Base-by-base conservation (phyloP, 352 stramenopile species). In the Thraustotheca clavata region DNA sequence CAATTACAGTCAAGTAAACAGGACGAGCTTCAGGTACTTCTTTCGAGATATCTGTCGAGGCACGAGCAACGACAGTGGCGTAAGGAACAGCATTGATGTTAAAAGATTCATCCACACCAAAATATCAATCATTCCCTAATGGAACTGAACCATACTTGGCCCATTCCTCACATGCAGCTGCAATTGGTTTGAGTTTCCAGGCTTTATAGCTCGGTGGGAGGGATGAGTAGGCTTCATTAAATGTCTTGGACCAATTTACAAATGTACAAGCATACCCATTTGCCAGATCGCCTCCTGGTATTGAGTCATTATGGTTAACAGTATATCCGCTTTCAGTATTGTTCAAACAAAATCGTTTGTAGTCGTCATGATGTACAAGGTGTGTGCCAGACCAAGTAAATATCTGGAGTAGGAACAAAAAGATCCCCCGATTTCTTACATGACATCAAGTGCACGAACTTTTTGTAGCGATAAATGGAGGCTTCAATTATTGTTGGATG, bases 331-430 rank as follows among this genome's bases (percentile, higher is more conserved):
- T 43, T 16, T n/a, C n/a, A n/a, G n/a, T n/a, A n/a, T n/a, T n/a
- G n/a, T n/a, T n/a, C n/a, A 14, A 31, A 16, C 31, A 24, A 5
- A 49, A 11, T 2, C 5, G 16, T 1, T 33, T 18, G 29, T 65
- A 65, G 38, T 32, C 57, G 5, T n/a, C 27, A 46, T 43, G 57
- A 3, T 26, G 26, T 7, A 18, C 34, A 34, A 57, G 57, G 41
- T 65, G 57, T 48, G 22, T 65, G 57, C 57, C 57, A 65, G 11
- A 55, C 57, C 4, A 65, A 33, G 41, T 65, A 40, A 55, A 65
- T 65, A 33, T 65, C 57, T 40, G 41, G 35, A n/a, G 57, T 65
- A 1, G 57, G 57, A 8, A 65, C 57, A 33, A 65, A 46, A 29
- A 65, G 39, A 5, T n/a, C 38, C 18, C 29, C 16, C 0, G 46